Base-by-base conservation (phyloP, 2,329 filamentous ascomycete species). In the Emmonsiellopsis sp. region DNA sequence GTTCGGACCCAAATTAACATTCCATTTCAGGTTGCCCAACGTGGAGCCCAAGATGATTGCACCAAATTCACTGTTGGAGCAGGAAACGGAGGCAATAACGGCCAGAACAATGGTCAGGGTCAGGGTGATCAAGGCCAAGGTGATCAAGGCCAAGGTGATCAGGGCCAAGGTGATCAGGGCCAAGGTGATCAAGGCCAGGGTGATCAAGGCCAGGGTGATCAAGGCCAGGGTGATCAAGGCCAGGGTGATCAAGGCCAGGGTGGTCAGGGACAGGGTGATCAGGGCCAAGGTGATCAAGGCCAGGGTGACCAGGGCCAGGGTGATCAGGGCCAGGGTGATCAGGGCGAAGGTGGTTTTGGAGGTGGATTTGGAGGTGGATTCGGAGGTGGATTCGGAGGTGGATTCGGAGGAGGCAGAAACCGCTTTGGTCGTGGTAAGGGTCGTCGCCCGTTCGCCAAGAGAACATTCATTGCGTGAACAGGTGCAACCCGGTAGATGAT, bases 11-110 rank as follows among this genome's bases (percentile, higher is more conserved):
- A 31, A 33, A 40, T 13, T 54, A 14, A 50, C 42, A 32, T 45
- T 33, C 34, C 10, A 8, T 37, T 10, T 13, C 49, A 62, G 60
- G 58, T 79, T 49, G 77, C 77, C 52, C 75, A 79, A 64, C 71
- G 77, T 58, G 77, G 77, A 46, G 58, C 60, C 11, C 77, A 79
- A 62, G 77, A 80, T 60, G 77, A 80, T 57, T 80, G 77, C 58
- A 68, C 70, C 21, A 71, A 72, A 55, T 79, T 79, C 61, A 72
- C 68, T 46, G 74, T 79, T 48, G 56, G 59, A 27, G 45, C 54
- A 37, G 56, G 54, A 14, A 53, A 55, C 32, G 46, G 32, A 14
- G 48, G 39, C 27, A 57, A 57, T 40, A 55, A 49, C 37, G 36
- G 44, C 10, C 40, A 54, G 8, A 17, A 42, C 44, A 42, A 50